phyloP scores from a whole-genome alignment of 805 yeast genomes.

The Candida coleopterorum region DNA sequence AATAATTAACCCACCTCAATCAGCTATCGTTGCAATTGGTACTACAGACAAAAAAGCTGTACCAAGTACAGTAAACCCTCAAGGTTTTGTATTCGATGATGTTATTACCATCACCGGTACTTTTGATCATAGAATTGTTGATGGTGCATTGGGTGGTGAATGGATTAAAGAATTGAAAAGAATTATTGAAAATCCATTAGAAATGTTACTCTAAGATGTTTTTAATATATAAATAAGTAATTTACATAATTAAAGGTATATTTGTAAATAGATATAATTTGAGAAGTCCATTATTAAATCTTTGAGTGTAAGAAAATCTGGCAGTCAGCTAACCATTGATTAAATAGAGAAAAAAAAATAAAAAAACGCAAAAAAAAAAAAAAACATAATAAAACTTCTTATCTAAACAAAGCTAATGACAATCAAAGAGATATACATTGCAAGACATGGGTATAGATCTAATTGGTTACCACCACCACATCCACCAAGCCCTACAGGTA shows the following conservation, averaged over 20 bases:
- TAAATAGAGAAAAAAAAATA: too few relatives aligned
- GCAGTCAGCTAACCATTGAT: too few relatives aligned
- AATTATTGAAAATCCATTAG: constrained; percentile 93
- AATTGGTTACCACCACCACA: constrained; percentile 78
- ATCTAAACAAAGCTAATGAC: constrained; percentile 18
- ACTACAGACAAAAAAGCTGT: constrained; percentile 90
- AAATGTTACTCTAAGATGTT: constrained; percentile 63
- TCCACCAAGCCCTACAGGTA: constrained; percentile 80
- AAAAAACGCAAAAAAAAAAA: too few relatives aligned
- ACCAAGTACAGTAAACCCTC: constrained; percentile 85
- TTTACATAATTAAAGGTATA: background rate
- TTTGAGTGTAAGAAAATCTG: too few relatives aligned
- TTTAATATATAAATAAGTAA: background rate
- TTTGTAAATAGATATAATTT: too few relatives aligned
- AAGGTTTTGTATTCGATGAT: constrained; percentile 89
- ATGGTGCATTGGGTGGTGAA: constrained; percentile 98
- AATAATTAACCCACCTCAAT: constrained; percentile 96
- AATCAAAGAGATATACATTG: constrained; percentile 59
- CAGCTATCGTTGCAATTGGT: constrained; percentile 90
- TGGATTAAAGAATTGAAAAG: constrained; percentile 89
- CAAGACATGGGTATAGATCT: constrained; percentile 86
- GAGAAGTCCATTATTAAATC: too few relatives aligned
- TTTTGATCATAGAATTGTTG: constrained; percentile 95
- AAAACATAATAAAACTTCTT: too few relatives aligned
- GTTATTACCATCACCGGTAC: constrained; percentile 92